These are phyloP conservation scores for Colletotrichum graminicola DNA, from an alignment of 2,329 filamentous ascomycete genomes.

Conservation along the genomic window DNA sequence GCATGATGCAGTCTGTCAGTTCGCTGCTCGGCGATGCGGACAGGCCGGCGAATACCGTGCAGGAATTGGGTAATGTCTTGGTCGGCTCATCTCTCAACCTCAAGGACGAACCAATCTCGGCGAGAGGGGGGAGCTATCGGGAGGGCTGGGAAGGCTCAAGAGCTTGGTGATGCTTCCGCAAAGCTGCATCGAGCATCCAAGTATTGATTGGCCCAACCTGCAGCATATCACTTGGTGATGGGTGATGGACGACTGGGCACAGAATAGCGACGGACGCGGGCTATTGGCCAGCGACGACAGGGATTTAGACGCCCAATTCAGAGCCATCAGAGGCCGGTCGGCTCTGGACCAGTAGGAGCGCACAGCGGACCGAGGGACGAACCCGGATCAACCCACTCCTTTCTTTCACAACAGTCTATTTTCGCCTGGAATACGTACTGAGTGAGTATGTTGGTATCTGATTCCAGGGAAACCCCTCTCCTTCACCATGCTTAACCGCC, in stretches of 20 bases:
- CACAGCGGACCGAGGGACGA: constrained; percentile 22
- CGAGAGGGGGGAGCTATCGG: not conserved
- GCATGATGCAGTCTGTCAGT: constrained; percentile 37
- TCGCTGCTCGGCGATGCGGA: constrained; percentile 33
- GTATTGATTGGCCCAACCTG: constrained; percentile 29
- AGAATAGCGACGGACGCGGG: constrained; percentile 18
- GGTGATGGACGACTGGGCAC: constrained; percentile 40
- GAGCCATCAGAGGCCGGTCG: constrained; percentile 21
- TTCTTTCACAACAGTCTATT: constrained; percentile 25
- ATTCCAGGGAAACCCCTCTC: constrained; percentile 32
- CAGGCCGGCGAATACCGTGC: constrained; percentile 34
- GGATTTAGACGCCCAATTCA: constrained; percentile 41
- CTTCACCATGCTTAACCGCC: constrained; percentile 43
- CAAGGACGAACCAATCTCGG: constrained; percentile 21
- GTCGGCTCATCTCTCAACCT: constrained; percentile 30
- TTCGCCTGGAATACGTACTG: constrained; percentile 7
- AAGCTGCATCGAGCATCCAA: constrained; percentile 27
- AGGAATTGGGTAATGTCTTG: constrained; percentile 12
- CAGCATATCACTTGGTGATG: constrained; percentile 41
- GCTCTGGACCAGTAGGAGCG: constrained; percentile 10
- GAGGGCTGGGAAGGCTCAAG: constrained; percentile 35
- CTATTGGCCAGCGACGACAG: constrained; percentile 33
- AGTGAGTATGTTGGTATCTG: no score
- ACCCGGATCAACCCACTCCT: constrained; percentile 16
- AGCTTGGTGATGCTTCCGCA: constrained; percentile 36